Evolutionary conservation across 2,329 filamentous ascomycete genomes (phyloP).

Genomic region (Verruconis gallopava): DNA sequence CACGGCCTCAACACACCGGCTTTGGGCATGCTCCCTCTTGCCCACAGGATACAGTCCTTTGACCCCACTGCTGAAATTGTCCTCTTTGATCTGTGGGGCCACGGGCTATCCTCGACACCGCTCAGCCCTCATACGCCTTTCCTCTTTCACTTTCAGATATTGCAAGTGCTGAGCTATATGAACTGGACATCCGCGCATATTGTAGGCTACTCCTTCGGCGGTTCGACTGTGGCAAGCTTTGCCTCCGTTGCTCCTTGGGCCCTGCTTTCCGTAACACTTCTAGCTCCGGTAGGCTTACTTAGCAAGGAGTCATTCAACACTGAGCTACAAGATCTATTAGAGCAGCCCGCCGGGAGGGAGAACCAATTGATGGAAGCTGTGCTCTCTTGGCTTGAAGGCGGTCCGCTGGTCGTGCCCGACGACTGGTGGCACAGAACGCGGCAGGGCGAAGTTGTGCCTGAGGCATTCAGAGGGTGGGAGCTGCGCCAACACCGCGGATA

Average conservation of each 20-base stretch:
- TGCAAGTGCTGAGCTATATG: constrained; percentile 27
- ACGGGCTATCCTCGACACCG: constrained; percentile 39
- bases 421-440: constrained; percentile 33
- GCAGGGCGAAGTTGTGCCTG: constrained; percentile 33
- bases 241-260: constrained; percentile 18
- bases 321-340: constrained; percentile 15
- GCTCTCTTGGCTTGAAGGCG: constrained; percentile 31
- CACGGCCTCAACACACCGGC: constrained; percentile 41
- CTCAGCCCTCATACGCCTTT: constrained; percentile 26
- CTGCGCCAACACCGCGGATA: constrained; percentile 34
- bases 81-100: constrained; percentile 40
- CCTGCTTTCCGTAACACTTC: constrained; percentile 25
- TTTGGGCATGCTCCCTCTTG: constrained; percentile 34
- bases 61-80: constrained; percentile 29
- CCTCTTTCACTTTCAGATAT: constrained; percentile 32
- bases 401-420: constrained; percentile 26
- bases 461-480: constrained; percentile 38
- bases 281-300: constrained; percentile 38
- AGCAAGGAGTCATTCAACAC: constrained; percentile 16
- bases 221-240: constrained; percentile 27
- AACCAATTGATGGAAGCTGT: constrained; percentile 24
- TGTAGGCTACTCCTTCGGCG: constrained; percentile 40
- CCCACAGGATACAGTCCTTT: constrained; percentile 20
- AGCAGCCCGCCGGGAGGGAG: constrained; percentile 20
- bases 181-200: constrained; percentile 33